These are phyloP conservation scores for Phialocephala subalpina DNA, from an alignment of 2,329 filamentous ascomycete species.

Conservation along the genomic window DNA sequence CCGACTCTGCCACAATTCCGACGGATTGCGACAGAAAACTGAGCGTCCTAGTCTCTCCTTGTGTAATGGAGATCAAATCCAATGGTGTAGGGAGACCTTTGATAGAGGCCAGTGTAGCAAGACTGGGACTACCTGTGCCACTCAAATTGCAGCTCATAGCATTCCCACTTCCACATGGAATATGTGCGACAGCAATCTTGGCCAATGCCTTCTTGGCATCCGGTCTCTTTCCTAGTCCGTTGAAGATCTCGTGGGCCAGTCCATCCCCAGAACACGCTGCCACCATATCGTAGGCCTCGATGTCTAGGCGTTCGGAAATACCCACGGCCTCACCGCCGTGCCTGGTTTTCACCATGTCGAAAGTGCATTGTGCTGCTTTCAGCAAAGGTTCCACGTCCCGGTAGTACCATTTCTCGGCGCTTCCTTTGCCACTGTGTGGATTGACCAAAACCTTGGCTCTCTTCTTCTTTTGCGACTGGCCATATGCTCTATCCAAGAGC, in stretches of 20 bases:
- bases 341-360: slow-evolving; percentile 78
- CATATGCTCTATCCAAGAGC: slow-evolving; percentile 77
- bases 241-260: slow-evolving; percentile 91
- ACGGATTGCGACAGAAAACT: slow-evolving; percentile 93
- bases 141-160: slow-evolving; percentile 91
- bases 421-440: slow-evolving; percentile 86
- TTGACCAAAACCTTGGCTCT: slow-evolving; percentile 91
- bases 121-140: slow-evolving; percentile 77
- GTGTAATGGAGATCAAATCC: slow-evolving; percentile 88
- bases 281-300: slow-evolving; percentile 83
- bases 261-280: slow-evolving; percentile 93
- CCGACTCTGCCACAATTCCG: slow-evolving; percentile 88
- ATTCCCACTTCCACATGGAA: slow-evolving; percentile 94
- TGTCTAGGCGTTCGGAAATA: slow-evolving; percentile 77
- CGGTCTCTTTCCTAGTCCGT: slow-evolving; percentile 80
- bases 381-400: slow-evolving; percentile 83
- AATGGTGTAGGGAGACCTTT: slow-evolving; percentile 87
- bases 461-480: slow-evolving; percentile 70
- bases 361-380: slow-evolving; percentile 77
- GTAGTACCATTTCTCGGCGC: slow-evolving; percentile 76
- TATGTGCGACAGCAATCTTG: slow-evolving; percentile 82
- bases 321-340: slow-evolving; percentile 80
- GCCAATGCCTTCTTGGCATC: slow-evolving; percentile 79
- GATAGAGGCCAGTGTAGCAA: slow-evolving; percentile 83
- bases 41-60: slow-evolving; percentile 75